A percentile compares a stretch with the other conserved stretches of the same genome.
Evolutionary conservation across 73 alveolate genomes (phyloP).

Genomic region (Effrenium voratum): DNA sequence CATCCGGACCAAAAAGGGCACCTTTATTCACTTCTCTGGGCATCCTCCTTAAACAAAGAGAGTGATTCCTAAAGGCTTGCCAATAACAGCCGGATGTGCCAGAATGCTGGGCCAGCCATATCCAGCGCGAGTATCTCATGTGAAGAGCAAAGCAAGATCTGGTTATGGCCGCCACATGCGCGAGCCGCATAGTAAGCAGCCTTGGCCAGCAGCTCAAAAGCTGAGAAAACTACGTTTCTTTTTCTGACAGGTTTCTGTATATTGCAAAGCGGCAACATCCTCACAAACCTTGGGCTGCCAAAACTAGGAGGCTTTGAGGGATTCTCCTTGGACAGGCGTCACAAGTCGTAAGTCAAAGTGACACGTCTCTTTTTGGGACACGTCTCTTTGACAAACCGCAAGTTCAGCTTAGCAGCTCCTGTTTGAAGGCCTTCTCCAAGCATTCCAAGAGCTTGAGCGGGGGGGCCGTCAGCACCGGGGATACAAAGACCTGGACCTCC

Average conservation of each 20-base stretch:
- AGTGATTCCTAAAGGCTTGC: no score
- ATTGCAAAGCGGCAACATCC: neutral
- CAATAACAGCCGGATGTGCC: no score
- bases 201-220: neutral
- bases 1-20: no score
- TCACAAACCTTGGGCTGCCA: neutral
- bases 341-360: neutral
- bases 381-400: neutral
- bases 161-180: constrained; percentile 5
- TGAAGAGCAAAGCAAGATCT: constrained; percentile 54
- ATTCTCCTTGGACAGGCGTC: neutral
- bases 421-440: constrained; percentile 43
- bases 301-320: neutral
- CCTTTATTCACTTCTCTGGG: no score
- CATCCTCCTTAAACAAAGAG: no score
- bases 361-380: neutral
- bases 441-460: constrained; percentile 53
- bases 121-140: constrained; percentile 29
- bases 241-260: neutral
- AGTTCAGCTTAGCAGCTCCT: constrained; percentile 54
- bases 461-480: constrained; percentile 56
- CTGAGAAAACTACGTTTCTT: neutral
- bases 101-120: neutral
- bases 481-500: constrained; percentile 18
- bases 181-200: constrained; percentile 46